Percentiles rank a stretch among this genome's conserved stretches.
phyloP scores from a whole-genome alignment of 331 rosid genomes.

The Rosa hybrid region DNA sequence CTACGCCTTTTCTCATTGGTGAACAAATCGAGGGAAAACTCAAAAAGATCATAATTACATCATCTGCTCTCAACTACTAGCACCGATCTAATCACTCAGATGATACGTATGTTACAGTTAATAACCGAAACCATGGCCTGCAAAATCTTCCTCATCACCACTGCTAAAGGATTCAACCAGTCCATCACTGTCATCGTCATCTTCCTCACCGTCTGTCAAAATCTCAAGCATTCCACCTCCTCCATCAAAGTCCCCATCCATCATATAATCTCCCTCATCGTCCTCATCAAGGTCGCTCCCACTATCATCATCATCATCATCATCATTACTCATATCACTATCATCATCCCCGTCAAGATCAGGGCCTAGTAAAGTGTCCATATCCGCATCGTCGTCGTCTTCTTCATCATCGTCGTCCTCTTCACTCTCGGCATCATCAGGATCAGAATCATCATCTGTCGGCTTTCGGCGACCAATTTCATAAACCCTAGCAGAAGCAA shows the following conservation, averaged over 20 bases:
- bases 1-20: conserved; percentile 1
- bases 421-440: conserved; percentile 94
- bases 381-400: conserved; percentile 42
- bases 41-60: conserved; percentile 45
- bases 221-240: conserved; percentile 66
- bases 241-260: conserved; percentile 75
- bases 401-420: conserved; percentile 91
- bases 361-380: conserved; percentile 72
- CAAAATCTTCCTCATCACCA: conserved; percentile 68
- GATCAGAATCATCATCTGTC: conserved; percentile 96
- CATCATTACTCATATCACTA: conserved; percentile 72
- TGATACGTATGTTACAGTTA: conserved; percentile 29
- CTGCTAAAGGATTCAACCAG: conserved; percentile 60
- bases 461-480: conserved; percentile 96
- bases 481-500: conserved; percentile 80
- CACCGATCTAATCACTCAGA: background rate
- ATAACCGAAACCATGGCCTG: conserved; percentile 60
- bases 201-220: conserved; percentile 74
- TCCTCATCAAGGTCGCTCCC: conserved; percentile 59
- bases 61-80: conserved; percentile 17
- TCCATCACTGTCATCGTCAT: conserved; percentile 77
- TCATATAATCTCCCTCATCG: conserved; percentile 69
- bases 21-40: conserved; percentile 29
- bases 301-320: conserved; percentile 46
- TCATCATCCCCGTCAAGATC: conserved; percentile 80